Base-by-base conservation (phyloP, 805 yeast species). In the Spathaspora girioi region DNA sequence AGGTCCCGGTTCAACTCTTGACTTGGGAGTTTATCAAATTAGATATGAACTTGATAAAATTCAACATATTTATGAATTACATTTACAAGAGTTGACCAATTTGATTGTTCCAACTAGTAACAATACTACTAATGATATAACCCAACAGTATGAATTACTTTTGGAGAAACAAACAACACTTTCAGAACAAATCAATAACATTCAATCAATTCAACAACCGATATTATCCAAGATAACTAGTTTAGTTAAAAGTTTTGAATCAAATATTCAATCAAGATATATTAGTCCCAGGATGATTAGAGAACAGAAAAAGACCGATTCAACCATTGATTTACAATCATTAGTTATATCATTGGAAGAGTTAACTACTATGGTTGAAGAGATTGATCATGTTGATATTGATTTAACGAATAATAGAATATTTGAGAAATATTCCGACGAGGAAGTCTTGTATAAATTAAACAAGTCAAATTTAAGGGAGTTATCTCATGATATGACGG, bases 171-270 rank as follows among this genome's bases (percentile, higher is more conserved):
- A 65, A 42, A 43, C 53, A 2, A 38, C 31, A 4, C 47, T 64
- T 3, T 48, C 57, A 12, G 53, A 54, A 18, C 63, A 62, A 29
- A 64, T 69, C 9, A 56, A 57, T n/a, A 56, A 62, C 15, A 60
- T 71, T 38, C 60, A 56, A 38, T 59, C 60, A 10, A 60, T 62
- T 7, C 70, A 72, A 50, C 62, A 69, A 47, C 79, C 78, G 1
- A 53, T 70, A 11, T 56, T 74, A 20, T 70, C 68, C 26, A 60
- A 71, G 46, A 69, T 73, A 66, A 58, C 57, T n/a, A 18, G 38
- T 7, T 54, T 71, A 45, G 60, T 62, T 3, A 52, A 49, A 18
- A 58, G 58, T 23, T 70, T 67, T 53, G 61, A 60, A 5, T 49
- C 38, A 7, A 58, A 57, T 9, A 47, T 68, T 8, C 19, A 38